phyloP scores from a whole-genome alignment of 352 stramenopile species.

The Phytophthora sansomeana region DNA sequence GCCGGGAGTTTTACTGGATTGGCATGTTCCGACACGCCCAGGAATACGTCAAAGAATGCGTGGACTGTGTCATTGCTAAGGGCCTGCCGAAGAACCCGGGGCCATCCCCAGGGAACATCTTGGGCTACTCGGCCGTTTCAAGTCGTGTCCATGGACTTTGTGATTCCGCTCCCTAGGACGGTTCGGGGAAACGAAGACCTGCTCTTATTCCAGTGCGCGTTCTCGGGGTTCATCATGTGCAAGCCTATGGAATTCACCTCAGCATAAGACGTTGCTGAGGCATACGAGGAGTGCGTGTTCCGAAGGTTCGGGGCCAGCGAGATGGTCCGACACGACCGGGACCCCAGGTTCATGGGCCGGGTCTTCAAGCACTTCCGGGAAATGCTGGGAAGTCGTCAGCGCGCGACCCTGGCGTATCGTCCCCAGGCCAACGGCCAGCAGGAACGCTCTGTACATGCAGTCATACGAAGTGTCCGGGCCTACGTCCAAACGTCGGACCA shows the following conservation, averaged over 20 bases:
- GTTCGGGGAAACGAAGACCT: not conserved
- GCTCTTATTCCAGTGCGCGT: slow-evolving; percentile 34
- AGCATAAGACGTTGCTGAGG: no score
- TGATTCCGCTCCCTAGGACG: slow-evolving; percentile 10
- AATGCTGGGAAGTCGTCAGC: slow-evolving; percentile 30
- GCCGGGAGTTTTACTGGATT: slow-evolving; percentile 24
- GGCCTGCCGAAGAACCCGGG: not conserved
- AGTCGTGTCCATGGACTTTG: slow-evolving; percentile 25
- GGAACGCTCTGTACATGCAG: slow-evolving; percentile 37
- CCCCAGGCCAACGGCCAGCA: slow-evolving; percentile 50
- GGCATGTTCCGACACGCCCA: slow-evolving; percentile 6
- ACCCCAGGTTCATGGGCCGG: slow-evolving; percentile 41
- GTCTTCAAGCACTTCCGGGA: slow-evolving; percentile 35
- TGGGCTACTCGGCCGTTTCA: slow-evolving; percentile 10
- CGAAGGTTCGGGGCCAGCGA: no score
- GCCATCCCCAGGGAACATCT: slow-evolving; percentile 17
- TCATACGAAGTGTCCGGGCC: slow-evolving; percentile 22
- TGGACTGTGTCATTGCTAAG: slow-evolving; percentile 10
- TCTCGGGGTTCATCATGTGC: slow-evolving; percentile 28
- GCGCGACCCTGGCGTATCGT: slow-evolving; percentile 39
- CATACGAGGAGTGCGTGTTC: no score
- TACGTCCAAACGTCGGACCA: slow-evolving; percentile 35
- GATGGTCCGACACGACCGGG: no score
- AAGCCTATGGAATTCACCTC: no score
- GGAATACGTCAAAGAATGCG: no score